Evolutionary conservation across 1,284 basidiomycete species (phyloP).

Genomic region (Trametes sp.): DNA sequence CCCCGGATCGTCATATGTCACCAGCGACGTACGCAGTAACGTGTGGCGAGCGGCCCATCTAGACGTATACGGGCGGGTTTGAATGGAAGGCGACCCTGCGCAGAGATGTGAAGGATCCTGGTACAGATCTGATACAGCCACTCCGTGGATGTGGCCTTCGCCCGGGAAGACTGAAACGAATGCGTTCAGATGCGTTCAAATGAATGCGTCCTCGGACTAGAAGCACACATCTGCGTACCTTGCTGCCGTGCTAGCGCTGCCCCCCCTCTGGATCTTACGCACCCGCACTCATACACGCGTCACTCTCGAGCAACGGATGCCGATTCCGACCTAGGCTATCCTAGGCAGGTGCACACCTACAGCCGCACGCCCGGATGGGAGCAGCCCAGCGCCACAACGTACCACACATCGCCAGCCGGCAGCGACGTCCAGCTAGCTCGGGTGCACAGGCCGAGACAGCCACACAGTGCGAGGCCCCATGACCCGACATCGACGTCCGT

Average conservation of each 20-base stretch:
- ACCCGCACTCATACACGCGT: neutral
- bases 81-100: neutral
- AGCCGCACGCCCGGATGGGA: neutral
- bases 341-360: constrained; percentile 1
- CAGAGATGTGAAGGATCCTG: neutral
- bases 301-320: neutral
- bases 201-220: too few relatives aligned
- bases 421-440: neutral
- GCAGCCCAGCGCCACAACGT: neutral
- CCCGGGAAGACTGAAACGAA: neutral
- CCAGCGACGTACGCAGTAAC: neutral
- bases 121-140: neutral
- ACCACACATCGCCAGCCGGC: neutral
- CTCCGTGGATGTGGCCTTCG: too few relatives aligned
- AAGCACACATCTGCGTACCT: too few relatives aligned
- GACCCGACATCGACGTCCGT: constrained; percentile 9
- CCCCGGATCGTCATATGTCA: constrained; percentile 1
- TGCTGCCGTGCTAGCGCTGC: too few relatives aligned
- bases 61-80: neutral
- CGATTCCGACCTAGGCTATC: constrained; percentile 2
- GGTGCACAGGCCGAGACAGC: neutral
- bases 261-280: neutral
- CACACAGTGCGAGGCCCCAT: constrained; percentile 8
- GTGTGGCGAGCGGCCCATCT: neutral
- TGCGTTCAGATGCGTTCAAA: too few relatives aligned